Percentiles rank a stretch among this genome's conserved stretches.
Conservation (phyloP, 352 stramenopile species). For the Globisporangium middletonii region DNA sequence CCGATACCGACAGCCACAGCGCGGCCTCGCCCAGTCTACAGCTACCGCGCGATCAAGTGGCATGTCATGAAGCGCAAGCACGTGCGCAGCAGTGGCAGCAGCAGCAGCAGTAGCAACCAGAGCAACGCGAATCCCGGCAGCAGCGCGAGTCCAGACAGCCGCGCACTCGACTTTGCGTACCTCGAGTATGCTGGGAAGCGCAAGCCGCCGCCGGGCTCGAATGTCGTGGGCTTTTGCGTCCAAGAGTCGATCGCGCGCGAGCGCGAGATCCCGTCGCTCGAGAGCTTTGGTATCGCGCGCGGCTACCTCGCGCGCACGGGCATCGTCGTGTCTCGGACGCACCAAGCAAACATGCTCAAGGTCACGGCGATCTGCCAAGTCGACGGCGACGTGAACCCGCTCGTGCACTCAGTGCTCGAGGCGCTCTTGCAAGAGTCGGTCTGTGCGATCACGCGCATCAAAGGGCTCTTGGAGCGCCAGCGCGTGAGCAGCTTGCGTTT, state of each 20-base stretch:
- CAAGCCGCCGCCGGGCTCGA: conserved; percentile 26
- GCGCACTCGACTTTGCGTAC: conserved; percentile 53
- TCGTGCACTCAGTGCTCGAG: conserved; percentile 36
- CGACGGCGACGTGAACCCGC: conserved; percentile 35
- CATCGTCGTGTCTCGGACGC: conserved; percentile 73
- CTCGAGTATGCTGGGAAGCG: conserved; percentile 71
- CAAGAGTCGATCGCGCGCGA: conserved; percentile 65
- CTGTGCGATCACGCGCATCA: conserved; percentile 39
- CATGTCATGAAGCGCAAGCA: conserved; percentile 25
- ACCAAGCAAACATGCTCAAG: conserved; percentile 62
- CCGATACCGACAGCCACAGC: conserved; percentile 13
- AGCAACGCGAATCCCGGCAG: not conserved
- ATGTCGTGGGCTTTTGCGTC: conserved; percentile 69
- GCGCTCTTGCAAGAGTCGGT: conserved; percentile 68
- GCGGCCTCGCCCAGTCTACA: conserved; percentile 31
- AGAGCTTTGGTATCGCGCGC: conserved; percentile 54
- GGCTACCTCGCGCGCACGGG: conserved; percentile 55
- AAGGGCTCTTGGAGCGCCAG: conserved; percentile 58
- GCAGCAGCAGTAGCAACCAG: conserved; percentile 6
- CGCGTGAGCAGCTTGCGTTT: conserved; percentile 68
- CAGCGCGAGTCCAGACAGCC: conserved; percentile 16
- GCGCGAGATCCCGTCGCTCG: conserved; percentile 57
- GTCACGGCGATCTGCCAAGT: conserved; percentile 70
- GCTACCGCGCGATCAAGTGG: conserved; percentile 68
- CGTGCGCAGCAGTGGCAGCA: not conserved